Percentiles rank a stretch among this genome's conserved stretches.
phyloP scores from a whole-genome alignment of 805 yeast genomes.

The Clavispora vitiphila region DNA sequence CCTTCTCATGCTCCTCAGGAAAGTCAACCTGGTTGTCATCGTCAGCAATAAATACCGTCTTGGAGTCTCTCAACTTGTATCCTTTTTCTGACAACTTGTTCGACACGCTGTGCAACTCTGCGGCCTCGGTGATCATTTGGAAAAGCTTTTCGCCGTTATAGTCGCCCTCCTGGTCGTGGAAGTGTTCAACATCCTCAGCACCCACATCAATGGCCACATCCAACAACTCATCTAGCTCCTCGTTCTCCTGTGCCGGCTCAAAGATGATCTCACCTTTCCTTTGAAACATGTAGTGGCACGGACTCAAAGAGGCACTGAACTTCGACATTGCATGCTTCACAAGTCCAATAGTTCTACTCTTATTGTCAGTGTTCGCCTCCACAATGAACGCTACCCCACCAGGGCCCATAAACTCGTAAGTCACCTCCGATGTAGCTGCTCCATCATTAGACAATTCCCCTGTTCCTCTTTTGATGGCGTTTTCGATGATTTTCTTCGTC shows the following conservation, averaged over 20 bases:
- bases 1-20: constrained; percentile 46
- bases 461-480: constrained; percentile 79
- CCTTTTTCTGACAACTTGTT: constrained; percentile 46
- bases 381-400: constrained; percentile 84
- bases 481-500: constrained; percentile 79
- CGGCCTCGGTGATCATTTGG: constrained; percentile 58
- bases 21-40: constrained; percentile 55
- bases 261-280: constrained; percentile 69
- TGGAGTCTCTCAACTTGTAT: constrained; percentile 64
- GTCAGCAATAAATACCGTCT: constrained; percentile 62
- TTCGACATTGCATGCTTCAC: constrained; percentile 74
- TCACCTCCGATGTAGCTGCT: constrained; percentile 41
- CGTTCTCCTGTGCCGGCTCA: constrained; percentile 30
- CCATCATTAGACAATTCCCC: constrained; percentile 54
- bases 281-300: constrained; percentile 74
- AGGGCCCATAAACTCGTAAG: constrained; percentile 89
- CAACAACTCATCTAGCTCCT: constrained; percentile 58
- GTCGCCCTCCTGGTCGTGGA: constrained; percentile 37
- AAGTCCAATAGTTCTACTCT: constrained; percentile 70
- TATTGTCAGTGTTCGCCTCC: constrained; percentile 86
- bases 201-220: constrained; percentile 75
- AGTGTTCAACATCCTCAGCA: constrained; percentile 70
- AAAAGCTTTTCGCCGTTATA: constrained; percentile 29
- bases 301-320: constrained; percentile 64
- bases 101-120: constrained; percentile 58